Conservation (phyloP, 169 alveolate genomes). For the Plasmodium relictum region DNA sequence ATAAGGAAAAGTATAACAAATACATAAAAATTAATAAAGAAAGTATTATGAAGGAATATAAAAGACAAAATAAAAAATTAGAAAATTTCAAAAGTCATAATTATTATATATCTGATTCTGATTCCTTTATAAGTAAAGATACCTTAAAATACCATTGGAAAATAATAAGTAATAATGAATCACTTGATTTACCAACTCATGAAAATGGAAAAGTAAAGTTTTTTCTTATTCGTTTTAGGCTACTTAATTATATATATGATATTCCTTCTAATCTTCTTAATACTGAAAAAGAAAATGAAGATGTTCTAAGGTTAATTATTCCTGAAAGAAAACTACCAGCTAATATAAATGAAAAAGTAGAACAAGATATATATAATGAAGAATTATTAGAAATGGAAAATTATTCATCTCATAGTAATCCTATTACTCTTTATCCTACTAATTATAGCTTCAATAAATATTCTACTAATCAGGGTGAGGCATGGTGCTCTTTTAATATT, state of each 20-base stretch:
- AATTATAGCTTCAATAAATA: constrained; percentile 23
- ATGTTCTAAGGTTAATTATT: constrained; percentile 51
- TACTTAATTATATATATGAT: constrained; percentile 71
- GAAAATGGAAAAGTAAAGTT: constrained; percentile 71
- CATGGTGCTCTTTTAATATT: constrained; percentile 49
- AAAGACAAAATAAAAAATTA: background rate
- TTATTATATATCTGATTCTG: background rate
- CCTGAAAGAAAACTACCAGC: constrained; percentile 76
- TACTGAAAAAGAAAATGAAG: constrained; percentile 61
- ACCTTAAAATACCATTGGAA: constrained; percentile 62
- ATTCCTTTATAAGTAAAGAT: constrained; percentile 21
- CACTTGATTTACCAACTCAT: constrained; percentile 74
- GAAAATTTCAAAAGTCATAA: background rate
- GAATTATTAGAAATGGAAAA: constrained; percentile 40
- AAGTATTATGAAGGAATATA: background rate
- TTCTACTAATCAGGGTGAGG: constrained; percentile 32
- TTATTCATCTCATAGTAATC: constrained; percentile 4
- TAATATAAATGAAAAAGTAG: constrained; percentile 58
- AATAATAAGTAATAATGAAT: constrained; percentile 57
- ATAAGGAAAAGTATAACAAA: background rate
- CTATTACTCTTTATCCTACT: constrained; percentile 52
- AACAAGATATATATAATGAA: constrained; percentile 61
- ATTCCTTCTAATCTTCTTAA: constrained; percentile 65
- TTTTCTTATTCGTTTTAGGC: constrained; percentile 60
- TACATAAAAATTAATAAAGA: background rate